Conservation (phyloP, 2,329 filamentous ascomycete species). For the Fusarium lateritium region DNA sequence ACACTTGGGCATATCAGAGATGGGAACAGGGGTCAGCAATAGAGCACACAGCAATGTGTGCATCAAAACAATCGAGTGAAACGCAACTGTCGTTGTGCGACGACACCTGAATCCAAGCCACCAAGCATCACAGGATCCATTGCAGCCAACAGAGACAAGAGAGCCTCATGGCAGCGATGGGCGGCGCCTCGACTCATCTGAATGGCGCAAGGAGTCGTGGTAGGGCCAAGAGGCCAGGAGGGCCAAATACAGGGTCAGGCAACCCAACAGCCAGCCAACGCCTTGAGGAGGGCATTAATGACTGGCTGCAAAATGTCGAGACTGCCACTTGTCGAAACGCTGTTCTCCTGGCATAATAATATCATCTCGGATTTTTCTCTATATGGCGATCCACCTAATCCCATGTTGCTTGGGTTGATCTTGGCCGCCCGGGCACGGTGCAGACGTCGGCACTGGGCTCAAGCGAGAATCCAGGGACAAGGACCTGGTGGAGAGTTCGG, state of each 20-base stretch:
- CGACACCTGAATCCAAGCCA: constrained; percentile 11
- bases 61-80: constrained; percentile 24
- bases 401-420: constrained; percentile 44
- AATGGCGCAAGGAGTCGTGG: constrained; percentile 17
- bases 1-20: constrained; percentile 40
- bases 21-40: constrained; percentile 12
- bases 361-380: constrained; percentile 39
- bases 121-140: constrained; percentile 9
- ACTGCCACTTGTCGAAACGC: constrained; percentile 41
- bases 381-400: constrained; percentile 45
- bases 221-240: constrained; percentile 21
- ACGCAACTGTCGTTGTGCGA: constrained; percentile 16
- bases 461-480: constrained; percentile 44
- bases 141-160: constrained; percentile 27
- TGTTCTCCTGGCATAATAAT: constrained; percentile 41
- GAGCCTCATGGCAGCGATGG: constrained; percentile 32
- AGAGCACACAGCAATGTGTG: constrained; percentile 9
- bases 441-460: constrained; percentile 45
- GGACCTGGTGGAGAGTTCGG: constrained; percentile 43
- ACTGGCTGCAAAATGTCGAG: constrained; percentile 17
- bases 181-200: constrained; percentile 9
- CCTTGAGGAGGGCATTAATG: constrained; percentile 17
- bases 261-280: constrained; percentile 17
- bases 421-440: constrained; percentile 43
- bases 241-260: constrained; percentile 18